Evolutionary conservation across 768 basidiomycete genomes (phyloP), one percentile per base, ranked within the genome.

Genomic region (Phanerochaete sordida): DNA sequence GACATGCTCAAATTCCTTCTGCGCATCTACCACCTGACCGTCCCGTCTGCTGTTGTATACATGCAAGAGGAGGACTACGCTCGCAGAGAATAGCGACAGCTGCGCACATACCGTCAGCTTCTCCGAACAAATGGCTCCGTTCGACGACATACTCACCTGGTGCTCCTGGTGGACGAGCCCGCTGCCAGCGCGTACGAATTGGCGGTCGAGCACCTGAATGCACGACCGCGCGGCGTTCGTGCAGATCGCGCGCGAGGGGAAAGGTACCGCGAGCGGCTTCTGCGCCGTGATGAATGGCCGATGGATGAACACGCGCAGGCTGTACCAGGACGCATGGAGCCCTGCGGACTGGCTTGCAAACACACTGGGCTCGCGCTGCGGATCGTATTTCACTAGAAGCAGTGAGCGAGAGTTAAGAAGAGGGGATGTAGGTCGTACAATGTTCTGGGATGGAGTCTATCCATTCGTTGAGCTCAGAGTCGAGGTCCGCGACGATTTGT

Each of bases 241-340:
- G 69, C 80, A 81, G 60, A 82, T 82, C 0, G 79, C 78, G 19
- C 81, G 72, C 1, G 79, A 81, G 1, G 81, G 79, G 62, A 79
- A 75, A 1, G 73, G 66, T 6, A 73, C 54, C 23, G 73, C 70
- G 0, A 77, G 73, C 0, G 77, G 79, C 58, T 84, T 83, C 37
- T 79, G 74, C 2, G 84, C 81, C 0, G 81, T 82, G 60, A 94
- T 86, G 71, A 90, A 92, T 2, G 88, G 87, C 45, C 91, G 79
- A 69, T 93, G 91, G 55, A 92, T 83, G 56, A 86, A 75, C 64
- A 93, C 92, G 67, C 81, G 76, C 16, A 72, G 62, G 24, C 76
- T 75, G 65, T 83, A 83, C 68, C 79, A 84, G 12, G 72, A 61
- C 4, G 73, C 62, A 58, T 78, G 76, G 1, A 82, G 68, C 5